Evolutionary conservation across 2,329 filamentous ascomycete genomes (phyloP).

Genomic region (Penicillium sp.): DNA sequence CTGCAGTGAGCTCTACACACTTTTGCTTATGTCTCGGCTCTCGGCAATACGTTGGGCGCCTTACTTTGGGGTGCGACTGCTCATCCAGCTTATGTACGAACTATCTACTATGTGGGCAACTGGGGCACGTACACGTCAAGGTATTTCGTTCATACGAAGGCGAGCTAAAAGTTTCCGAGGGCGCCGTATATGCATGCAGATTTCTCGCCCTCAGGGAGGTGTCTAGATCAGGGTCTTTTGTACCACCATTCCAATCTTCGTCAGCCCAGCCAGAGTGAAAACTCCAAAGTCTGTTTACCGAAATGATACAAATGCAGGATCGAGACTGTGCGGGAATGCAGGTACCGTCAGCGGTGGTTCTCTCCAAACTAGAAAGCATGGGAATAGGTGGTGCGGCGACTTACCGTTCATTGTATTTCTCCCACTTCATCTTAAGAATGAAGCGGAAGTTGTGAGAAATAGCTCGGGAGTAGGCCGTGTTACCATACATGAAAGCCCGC

Average conservation of each 20-base stretch:
- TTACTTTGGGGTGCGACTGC: background rate
- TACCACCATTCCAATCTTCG: background rate
- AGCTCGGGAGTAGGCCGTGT: background rate
- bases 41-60: conserved; percentile 6
- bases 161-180: background rate
- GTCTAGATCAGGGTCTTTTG: conserved; percentile 7
- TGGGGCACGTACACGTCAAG: background rate
- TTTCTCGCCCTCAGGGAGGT: background rate
- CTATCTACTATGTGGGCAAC: background rate
- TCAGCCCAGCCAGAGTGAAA: no score
- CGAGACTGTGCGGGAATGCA: background rate
- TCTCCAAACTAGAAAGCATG: background rate
- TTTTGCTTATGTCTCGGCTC: conserved; percentile 1
- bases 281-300: background rate
- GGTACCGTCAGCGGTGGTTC: background rate
- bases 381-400: background rate
- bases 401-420: background rate
- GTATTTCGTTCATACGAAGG: background rate
- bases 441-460: background rate
- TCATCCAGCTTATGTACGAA: background rate
- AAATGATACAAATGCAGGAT: background rate
- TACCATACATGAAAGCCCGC: background rate
- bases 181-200: background rate
- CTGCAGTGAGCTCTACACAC: background rate
- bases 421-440: background rate